Conservation (phyloP, 352 stramenopile species). For the Globisporangium spiculum region DNA sequence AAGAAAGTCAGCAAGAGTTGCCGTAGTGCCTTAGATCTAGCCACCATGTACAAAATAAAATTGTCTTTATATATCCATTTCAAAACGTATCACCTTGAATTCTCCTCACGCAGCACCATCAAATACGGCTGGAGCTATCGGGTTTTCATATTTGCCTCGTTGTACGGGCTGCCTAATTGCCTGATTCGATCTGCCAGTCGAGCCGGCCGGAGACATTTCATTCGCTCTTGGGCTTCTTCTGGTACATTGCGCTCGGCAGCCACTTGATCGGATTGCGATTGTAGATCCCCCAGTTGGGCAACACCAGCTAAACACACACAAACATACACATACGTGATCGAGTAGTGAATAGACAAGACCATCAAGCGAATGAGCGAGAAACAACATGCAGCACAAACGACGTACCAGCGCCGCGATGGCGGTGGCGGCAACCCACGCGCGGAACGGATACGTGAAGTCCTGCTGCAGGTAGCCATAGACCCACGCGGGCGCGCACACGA, state of each 20-base stretch:
- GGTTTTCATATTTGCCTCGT: background rate
- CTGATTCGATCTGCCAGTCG: background rate
- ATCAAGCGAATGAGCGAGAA: background rate
- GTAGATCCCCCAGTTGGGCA: slow-evolving; percentile 84
- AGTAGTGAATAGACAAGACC: background rate
- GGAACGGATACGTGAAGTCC: slow-evolving; percentile 77
- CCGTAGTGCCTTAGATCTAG: background rate
- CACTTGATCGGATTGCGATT: slow-evolving; percentile 84
- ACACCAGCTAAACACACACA: slow-evolving; percentile 38
- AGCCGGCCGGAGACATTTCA: slow-evolving; percentile 1
- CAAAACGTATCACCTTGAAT: background rate
- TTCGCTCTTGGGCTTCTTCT: slow-evolving; percentile 49
- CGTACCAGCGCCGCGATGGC: slow-evolving; percentile 56
- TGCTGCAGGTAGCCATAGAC: slow-evolving; percentile 83
- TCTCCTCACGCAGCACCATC: background rate
- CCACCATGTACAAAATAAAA: slow-evolving; percentile 10
- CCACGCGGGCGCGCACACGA: slow-evolving; percentile 80
- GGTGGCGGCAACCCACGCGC: slow-evolving; percentile 66
- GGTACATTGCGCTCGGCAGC: slow-evolving; percentile 73
- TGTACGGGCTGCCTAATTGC: background rate
- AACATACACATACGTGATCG: background rate
- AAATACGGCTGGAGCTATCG: background rate
- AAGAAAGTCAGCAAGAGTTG: background rate
- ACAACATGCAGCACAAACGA: background rate
- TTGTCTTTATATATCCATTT: slow-evolving; percentile 11